phyloP scores from a whole-genome alignment of 106 monocot genomes.

The Dendrobium officinale region DNA sequence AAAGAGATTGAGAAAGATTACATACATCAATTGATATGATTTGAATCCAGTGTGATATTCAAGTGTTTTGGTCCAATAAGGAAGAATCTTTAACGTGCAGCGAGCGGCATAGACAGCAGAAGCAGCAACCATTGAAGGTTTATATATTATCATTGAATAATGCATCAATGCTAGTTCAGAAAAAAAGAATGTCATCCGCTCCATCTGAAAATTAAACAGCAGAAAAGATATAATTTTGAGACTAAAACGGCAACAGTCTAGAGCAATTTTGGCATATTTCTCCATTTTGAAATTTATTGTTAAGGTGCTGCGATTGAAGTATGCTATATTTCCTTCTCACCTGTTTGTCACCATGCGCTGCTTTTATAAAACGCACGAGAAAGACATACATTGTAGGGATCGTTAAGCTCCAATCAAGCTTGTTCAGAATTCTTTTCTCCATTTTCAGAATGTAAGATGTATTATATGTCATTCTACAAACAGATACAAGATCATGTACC shows the following conservation, averaged over 20 bases:
- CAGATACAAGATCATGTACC: slow-evolving; percentile 55
- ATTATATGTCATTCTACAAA: slow-evolving; percentile 16
- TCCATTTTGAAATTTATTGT: neutral
- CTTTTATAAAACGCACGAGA: slow-evolving; percentile 24
- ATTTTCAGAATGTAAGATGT: slow-evolving; percentile 24
- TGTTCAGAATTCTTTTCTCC: slow-evolving; percentile 35
- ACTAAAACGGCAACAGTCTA: no score
- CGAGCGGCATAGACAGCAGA: slow-evolving; percentile 36
- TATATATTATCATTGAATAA: slow-evolving; percentile 15
- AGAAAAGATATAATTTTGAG: neutral
- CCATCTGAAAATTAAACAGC: neutral
- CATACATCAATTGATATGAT: slow-evolving; percentile 24
- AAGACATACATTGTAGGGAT: slow-evolving; percentile 30
- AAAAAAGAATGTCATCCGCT: slow-evolving; percentile 36
- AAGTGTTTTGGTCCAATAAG: slow-evolving; percentile 32
- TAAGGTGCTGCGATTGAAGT: neutral
- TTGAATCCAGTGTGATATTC: slow-evolving; percentile 30
- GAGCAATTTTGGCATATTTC: no score
- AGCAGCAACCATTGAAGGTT: slow-evolving; percentile 29
- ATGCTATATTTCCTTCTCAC: neutral
- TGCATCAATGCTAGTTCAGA: slow-evolving; percentile 36
- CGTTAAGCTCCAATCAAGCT: slow-evolving; percentile 29
- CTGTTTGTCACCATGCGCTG: slow-evolving; percentile 20
- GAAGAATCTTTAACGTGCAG: slow-evolving; percentile 33
- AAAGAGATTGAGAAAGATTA: neutral